Conservation (phyloP, 148 eudicot species). For the Vaccinium myrtillus region DNA sequence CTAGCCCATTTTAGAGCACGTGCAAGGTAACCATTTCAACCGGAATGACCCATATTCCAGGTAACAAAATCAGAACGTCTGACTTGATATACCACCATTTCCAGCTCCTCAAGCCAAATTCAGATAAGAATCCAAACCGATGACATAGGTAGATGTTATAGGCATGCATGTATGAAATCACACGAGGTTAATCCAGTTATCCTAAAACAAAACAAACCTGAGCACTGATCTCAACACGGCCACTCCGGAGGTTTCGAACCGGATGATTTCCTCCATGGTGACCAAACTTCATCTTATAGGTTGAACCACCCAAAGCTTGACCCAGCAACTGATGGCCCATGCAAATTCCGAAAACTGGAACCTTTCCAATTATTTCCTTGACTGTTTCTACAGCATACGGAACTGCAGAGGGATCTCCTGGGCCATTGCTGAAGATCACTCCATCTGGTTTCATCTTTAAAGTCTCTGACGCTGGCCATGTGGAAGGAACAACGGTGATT, state of each 20-base stretch:
- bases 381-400: slow-evolving; percentile 96
- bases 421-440: slow-evolving; percentile 92
- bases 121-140: neutral
- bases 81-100: neutral
- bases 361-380: slow-evolving; percentile 66
- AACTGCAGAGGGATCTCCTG: slow-evolving; percentile 96
- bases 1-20: neutral
- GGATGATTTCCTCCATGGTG: slow-evolving; percentile 99
- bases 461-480: slow-evolving; percentile 89
- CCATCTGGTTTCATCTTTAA: slow-evolving; percentile 94
- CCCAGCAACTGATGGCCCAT: slow-evolving; percentile 99
- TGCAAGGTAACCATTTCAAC: neutral
- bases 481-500: slow-evolving; percentile 93
- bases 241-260: slow-evolving; percentile 67
- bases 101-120: neutral
- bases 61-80: neutral
- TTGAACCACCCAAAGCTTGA: slow-evolving; percentile 93
- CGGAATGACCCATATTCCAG: neutral
- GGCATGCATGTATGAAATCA: neutral
- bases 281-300: slow-evolving; percentile 97
- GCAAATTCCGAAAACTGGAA: slow-evolving; percentile 92
- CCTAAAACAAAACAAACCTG: slow-evolving; percentile 46
- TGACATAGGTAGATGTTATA: neutral
- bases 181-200: neutral
- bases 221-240: slow-evolving; percentile 89